Conservation (phyloP, 2,329 filamentous ascomycete species). For the Aspergillus sp. region DNA sequence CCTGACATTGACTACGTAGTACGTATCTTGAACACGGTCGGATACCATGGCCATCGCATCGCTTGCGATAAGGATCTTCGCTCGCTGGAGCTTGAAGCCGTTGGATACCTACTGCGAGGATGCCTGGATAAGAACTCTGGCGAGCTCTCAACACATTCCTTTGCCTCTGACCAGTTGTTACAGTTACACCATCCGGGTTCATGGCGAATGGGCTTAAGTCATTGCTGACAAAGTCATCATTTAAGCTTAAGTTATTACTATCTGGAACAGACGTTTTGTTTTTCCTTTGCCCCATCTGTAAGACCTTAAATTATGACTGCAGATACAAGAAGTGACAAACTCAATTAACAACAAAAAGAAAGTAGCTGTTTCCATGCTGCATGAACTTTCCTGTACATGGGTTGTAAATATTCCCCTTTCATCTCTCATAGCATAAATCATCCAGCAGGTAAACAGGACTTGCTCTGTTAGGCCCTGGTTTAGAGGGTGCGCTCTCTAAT, state of each 20-base stretch:
- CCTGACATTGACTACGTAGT: too few relatives aligned
- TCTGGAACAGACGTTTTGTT: neutral
- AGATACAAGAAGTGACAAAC: neutral
- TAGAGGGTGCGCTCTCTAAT: too few relatives aligned
- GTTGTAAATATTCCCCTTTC: neutral
- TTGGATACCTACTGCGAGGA: too few relatives aligned
- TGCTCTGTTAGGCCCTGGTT: too few relatives aligned
- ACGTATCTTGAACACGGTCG: too few relatives aligned
- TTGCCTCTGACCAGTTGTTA: neutral
- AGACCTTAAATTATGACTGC: neutral
- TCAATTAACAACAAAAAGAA: neutral
- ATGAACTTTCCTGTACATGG: neutral
- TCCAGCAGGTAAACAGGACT: too few relatives aligned
- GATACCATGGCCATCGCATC: too few relatives aligned
- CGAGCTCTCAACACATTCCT: neutral
- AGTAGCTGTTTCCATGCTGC: neutral
- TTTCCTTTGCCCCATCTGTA: neutral
- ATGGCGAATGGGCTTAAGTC: neutral
- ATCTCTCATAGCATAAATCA: neutral
- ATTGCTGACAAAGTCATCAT: neutral
- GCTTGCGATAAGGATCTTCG: too few relatives aligned
- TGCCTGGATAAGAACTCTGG: too few relatives aligned
- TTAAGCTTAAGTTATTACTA: neutral
- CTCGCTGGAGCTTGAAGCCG: too few relatives aligned
- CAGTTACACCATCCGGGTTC: conserved; percentile 1